Evolutionary conservation across 2,329 filamentous ascomycete species (phyloP).

Genomic region (Gyromitra esculenta): DNA sequence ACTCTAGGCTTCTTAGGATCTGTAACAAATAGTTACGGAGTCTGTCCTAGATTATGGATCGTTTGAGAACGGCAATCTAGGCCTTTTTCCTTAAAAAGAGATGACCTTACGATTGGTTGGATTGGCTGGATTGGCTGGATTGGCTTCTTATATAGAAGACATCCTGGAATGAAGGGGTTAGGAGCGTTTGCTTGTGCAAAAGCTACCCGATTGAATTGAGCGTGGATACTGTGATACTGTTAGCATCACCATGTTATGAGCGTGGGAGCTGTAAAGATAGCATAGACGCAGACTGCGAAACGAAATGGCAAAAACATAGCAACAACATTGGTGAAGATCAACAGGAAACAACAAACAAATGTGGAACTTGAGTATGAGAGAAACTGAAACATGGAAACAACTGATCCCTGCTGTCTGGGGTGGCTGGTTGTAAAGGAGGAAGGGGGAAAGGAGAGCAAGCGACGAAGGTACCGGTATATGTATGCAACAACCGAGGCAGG

Average conservation of each 20-base stretch:
- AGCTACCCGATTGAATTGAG: not conserved
- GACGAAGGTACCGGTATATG: not conserved
- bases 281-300: not conserved
- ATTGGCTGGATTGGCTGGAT: not conserved
- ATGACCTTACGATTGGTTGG: too few species aligned
- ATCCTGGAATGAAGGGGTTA: not conserved
- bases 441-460: not conserved
- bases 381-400: conserved; percentile 20
- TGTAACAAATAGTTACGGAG: not conserved
- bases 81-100: too few species aligned
- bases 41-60: not conserved
- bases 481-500: conserved; percentile 13
- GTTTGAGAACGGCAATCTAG: not conserved
- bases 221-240: conserved; percentile 15
- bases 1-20: not conserved
- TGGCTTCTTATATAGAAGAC: not conserved
- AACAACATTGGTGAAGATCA: conserved; percentile 10
- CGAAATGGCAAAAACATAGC: conserved; percentile 10
- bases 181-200: not conserved
- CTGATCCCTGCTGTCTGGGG: conserved; percentile 20
- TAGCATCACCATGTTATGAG: conserved; percentile 12
- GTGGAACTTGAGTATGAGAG: conserved; percentile 2
- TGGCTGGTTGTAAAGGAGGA: not conserved
- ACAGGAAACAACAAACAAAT: conserved; percentile 8
- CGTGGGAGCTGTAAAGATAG: not conserved